These are phyloP conservation scores for Collybia sordida DNA, from an alignment of 768 basidiomycete species.

Conservation along the genomic window DNA sequence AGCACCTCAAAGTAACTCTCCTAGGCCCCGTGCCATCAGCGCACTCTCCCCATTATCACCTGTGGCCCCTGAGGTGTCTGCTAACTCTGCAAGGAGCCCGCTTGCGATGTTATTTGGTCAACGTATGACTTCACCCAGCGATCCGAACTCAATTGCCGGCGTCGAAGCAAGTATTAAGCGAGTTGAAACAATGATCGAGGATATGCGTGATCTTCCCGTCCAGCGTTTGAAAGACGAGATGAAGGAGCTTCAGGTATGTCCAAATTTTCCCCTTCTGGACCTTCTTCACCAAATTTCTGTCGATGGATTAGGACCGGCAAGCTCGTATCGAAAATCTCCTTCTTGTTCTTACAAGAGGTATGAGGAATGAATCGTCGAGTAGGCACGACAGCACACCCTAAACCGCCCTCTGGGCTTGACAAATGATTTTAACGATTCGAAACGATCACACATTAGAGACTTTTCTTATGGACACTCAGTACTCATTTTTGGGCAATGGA, in stretches of 20 bases:
- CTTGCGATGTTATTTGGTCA: constrained; percentile 46
- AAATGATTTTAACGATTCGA: neutral
- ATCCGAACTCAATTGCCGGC: constrained; percentile 19
- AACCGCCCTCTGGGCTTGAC: neutral
- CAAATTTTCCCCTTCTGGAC: neutral
- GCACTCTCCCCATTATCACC: constrained; percentile 15
- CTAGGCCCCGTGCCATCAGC: constrained; percentile 16
- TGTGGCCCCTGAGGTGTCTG: constrained; percentile 19
- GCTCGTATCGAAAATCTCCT: constrained; percentile 75
- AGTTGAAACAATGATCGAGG: constrained; percentile 64
- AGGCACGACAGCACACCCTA: constrained; percentile 6
- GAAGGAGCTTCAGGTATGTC: constrained; percentile 73
- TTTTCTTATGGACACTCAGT: too few species aligned
- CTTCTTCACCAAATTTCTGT: neutral
- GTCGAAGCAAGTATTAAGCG: constrained; percentile 48
- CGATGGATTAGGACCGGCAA: constrained; percentile 57
- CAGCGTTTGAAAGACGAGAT: constrained; percentile 73
- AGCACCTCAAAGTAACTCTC: constrained; percentile 19
- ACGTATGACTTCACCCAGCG: constrained; percentile 15
- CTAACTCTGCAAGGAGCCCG: constrained; percentile 39
- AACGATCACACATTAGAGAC: too few species aligned
- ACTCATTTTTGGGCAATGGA: too few species aligned
- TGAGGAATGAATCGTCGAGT: constrained; percentile 46
- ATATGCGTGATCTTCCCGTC: constrained; percentile 63
- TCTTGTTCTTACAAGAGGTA: constrained; percentile 64